phyloP scores from a whole-genome alignment of 2,329 filamentous ascomycete genomes.

The Balansia obtecta region DNA sequence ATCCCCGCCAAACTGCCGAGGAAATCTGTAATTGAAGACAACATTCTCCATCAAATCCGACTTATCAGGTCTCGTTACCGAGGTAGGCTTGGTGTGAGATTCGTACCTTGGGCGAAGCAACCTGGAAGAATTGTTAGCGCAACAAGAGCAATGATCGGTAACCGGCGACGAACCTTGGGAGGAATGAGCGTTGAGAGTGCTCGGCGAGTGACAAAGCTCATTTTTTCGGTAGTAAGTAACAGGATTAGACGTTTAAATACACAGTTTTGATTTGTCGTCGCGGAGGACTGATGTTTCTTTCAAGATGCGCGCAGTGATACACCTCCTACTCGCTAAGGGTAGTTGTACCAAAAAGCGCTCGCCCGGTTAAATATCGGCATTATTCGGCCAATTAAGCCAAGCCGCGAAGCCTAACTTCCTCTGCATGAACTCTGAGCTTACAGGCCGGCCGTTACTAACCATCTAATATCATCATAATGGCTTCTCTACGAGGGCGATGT shows the following conservation, averaged over 20 bases:
- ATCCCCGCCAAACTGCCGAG: background rate
- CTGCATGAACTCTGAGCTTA: background rate
- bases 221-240: conserved; percentile 39
- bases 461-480: conserved; percentile 37
- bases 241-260: conserved; percentile 13
- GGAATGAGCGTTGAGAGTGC: conserved; percentile 97
- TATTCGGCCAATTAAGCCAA: conserved; percentile 28
- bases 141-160: conserved; percentile 8
- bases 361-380: conserved; percentile 32
- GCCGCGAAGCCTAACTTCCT: conserved; percentile 9
- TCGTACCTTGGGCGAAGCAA: conserved; percentile 70
- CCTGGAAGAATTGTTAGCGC: conserved; percentile 31
- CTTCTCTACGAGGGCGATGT: conserved; percentile 48
- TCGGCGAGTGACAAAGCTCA: conserved; percentile 87
- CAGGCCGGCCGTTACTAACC: conserved; percentile 11
- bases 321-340: conserved; percentile 12
- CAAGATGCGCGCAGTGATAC: conserved; percentile 15
- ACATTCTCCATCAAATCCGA: background rate
- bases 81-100: background rate
- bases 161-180: conserved; percentile 63
- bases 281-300: conserved; percentile 21
- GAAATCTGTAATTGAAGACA: no score
- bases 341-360: conserved; percentile 36
- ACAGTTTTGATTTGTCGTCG: conserved; percentile 19
- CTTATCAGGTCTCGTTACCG: background rate